Base-by-base conservation (phyloP, 768 basidiomycete genomes). In the Lentinula boryana region DNA sequence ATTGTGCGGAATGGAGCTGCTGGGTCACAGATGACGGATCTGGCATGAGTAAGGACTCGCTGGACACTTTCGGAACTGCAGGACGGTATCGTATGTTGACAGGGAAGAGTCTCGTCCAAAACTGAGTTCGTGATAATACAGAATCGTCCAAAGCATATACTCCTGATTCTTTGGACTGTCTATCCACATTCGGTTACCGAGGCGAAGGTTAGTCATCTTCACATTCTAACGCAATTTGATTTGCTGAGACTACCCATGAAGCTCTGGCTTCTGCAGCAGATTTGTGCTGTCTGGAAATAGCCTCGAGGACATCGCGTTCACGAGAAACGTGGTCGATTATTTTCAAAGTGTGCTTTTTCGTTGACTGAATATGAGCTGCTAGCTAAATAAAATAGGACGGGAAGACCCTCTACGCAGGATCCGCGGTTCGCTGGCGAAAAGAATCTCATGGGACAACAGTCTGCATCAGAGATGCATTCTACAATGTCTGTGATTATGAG, bases 381-480 rank as follows among this genome's bases (percentile, higher is more conserved):
- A 21, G 32, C 60, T 12, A 43, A 48, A 36, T 32, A 16, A 13
- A n/a, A n/a, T 62, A 94, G 90, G 85, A 84, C 32, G 85, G 86
- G 13, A 80, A 83, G 65, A 74, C 70, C 5, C 71, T 96, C 27
- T 93, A 91, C 67, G 75, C 75, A 27, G 93, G 93, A 0, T 80
- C 85, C 35, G 87, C 93, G 3, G 74, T 86, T 40, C 84, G 91
- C 21, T 90, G 92, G 87, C 80, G 85, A 60, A 79, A 87, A 63
- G 85, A 91, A 69, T 76, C 76, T 1, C 73, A 82, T 2, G 96
- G 96, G 3, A 97, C 95, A 5, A 86, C 83, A 10, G 88, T 96
- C 44, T 86, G 83, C 65, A 78, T 97, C 48, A 86, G 91, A 21
- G 96, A 98, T 70, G 87, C 91, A 2, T 99, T 97, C 69, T 91